A percentile compares a stretch with the other conserved stretches of the same genome.
phyloP scores from a whole-genome alignment of 148 eudicot genomes.

The Agrostemma githago region DNA sequence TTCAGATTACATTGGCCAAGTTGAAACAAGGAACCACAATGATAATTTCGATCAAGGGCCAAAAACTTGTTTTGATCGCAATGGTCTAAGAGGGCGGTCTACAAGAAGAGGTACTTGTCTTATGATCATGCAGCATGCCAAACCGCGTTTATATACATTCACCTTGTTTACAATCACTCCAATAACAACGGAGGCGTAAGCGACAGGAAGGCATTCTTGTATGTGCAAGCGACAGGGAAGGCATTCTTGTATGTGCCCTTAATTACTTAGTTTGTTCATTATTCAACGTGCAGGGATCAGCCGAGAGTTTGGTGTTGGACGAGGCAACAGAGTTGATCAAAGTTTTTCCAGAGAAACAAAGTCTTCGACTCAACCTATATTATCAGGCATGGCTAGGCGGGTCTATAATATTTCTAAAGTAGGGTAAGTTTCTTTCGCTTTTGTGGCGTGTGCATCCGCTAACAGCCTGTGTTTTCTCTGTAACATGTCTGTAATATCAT shows the following conservation, averaged over 20 bases:
- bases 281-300: slow-evolving; percentile 41
- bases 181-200: neutral
- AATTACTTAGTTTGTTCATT: neutral
- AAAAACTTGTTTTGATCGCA: slow-evolving; percentile 37
- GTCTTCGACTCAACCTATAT: slow-evolving; percentile 32
- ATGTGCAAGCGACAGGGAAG: neutral
- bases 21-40: slow-evolving; percentile 39
- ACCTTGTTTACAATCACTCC: neutral
- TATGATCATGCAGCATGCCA: slow-evolving; percentile 33
- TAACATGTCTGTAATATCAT: too few relatives aligned
- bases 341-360: slow-evolving; percentile 39
- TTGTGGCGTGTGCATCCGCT: neutral
- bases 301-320: slow-evolving; percentile 82
- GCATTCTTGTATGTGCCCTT: neutral
- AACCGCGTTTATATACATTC: neutral
- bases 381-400: slow-evolving; percentile 33
- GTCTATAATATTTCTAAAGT: slow-evolving; percentile 35
- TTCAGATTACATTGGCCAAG: slow-evolving; percentile 35
- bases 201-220: neutral
- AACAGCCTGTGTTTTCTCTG: neutral
- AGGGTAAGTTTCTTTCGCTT: slow-evolving; percentile 19
- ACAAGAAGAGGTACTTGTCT: slow-evolving; percentile 34
- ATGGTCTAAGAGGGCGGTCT: slow-evolving; percentile 49
- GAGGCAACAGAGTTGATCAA: slow-evolving; percentile 74
- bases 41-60: slow-evolving; percentile 38